phyloP scores from a whole-genome alignment of 2,329 filamentous ascomycete genomes.

The Arachnomyces sp. region DNA sequence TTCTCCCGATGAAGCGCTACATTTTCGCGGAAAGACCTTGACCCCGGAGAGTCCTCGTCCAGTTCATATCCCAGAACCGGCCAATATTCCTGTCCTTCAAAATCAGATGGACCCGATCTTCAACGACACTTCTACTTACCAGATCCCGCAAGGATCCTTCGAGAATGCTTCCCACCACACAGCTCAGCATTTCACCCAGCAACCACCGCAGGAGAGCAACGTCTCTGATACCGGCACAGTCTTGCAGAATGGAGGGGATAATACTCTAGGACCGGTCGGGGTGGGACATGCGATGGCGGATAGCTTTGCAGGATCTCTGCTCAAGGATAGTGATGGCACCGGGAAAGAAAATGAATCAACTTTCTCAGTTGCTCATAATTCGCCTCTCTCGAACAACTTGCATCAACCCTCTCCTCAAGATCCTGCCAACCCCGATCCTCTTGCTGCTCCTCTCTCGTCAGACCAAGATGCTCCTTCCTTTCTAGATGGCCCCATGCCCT shows the following conservation, averaged over 20 bases:
- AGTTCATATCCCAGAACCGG: constrained; percentile 59
- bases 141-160: constrained; percentile 28
- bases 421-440: constrained; percentile 18
- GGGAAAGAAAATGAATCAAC: constrained; percentile 19
- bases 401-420: constrained; percentile 12
- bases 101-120: constrained; percentile 66
- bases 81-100: constrained; percentile 62
- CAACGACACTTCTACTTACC: constrained; percentile 58
- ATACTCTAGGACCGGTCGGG: constrained; percentile 2
- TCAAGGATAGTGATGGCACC: constrained; percentile 17
- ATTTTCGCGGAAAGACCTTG: constrained; percentile 58
- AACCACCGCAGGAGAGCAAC: too few relatives aligned
- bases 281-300: constrained; percentile 18
- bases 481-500: constrained; percentile 9
- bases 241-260: constrained; percentile 6
- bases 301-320: constrained; percentile 25
- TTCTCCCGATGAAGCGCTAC: constrained; percentile 42
- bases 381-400: constrained; percentile 14
- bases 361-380: constrained; percentile 18
- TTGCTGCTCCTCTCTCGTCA: constrained; percentile 18
- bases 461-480: constrained; percentile 21
- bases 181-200: too few relatives aligned
- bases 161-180: too few relatives aligned
- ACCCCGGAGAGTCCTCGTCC: constrained; percentile 66
- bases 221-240: neutral